phyloP scores from a whole-genome alignment of 83 land plant species.

The Diphasiastrum complanatum region DNA sequence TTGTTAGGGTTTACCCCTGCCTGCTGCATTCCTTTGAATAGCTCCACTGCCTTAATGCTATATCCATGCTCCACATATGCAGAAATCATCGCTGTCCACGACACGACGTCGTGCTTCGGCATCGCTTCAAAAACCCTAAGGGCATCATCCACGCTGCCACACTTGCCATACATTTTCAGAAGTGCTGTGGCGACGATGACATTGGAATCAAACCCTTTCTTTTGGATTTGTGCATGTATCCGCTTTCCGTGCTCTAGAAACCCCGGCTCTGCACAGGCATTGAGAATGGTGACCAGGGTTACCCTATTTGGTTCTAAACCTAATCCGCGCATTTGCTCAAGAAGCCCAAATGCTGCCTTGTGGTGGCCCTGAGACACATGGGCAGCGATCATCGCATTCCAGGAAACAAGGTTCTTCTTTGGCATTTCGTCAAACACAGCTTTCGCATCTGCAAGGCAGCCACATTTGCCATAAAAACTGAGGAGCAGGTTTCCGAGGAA shows the following conservation, averaged over 20 bases:
- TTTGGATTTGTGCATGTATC: neutral
- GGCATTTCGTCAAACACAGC: neutral
- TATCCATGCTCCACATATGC: neutral
- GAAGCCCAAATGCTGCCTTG: neutral
- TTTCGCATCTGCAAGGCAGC: neutral
- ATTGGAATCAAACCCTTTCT: neutral
- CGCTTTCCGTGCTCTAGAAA: neutral
- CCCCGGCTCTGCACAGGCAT: neutral
- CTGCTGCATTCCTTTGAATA: neutral
- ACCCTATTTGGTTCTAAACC: neutral
- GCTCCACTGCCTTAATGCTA: neutral
- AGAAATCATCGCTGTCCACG: neutral
- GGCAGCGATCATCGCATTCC: neutral
- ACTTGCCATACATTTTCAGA: neutral
- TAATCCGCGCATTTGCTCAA: neutral
- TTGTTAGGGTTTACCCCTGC: neutral
- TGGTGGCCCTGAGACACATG: neutral
- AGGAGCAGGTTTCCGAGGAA: neutral
- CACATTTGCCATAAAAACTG: neutral
- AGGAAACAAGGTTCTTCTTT: neutral
- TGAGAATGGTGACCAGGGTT: neutral
- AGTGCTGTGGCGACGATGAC: neutral
- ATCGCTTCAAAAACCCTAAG: neutral
- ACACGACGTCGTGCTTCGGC: neutral
- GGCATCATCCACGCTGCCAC: neutral